Percentiles rank a stretch among this genome's conserved stretches.
These are phyloP conservation scores for Artomyces pyxidatus DNA, from an alignment of 768 basidiomycete species.

Conservation along the genomic window DNA sequence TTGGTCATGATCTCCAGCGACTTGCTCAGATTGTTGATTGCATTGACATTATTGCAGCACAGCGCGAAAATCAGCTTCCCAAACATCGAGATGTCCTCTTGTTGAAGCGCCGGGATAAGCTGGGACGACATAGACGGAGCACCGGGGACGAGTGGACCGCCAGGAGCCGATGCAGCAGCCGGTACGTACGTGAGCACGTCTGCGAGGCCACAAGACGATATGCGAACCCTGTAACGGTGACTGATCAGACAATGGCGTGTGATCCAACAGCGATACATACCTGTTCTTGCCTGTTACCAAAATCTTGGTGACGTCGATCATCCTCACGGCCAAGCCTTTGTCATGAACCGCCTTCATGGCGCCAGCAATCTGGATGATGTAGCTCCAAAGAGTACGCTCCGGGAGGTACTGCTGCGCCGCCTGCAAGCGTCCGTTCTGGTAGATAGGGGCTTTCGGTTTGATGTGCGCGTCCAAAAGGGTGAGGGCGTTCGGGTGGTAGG, in stretches of 20 bases:
- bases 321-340: slow-evolving; percentile 68
- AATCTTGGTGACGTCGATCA: slow-evolving; percentile 82
- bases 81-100: slow-evolving; percentile 85
- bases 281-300: slow-evolving; percentile 86
- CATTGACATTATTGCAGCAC: slow-evolving; percentile 59
- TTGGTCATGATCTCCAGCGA: slow-evolving; percentile 66
- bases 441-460: slow-evolving; percentile 40
- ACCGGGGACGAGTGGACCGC: too few species aligned
- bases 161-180: background rate
- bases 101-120: slow-evolving; percentile 55
- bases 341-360: slow-evolving; percentile 86
- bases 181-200: slow-evolving; percentile 80
- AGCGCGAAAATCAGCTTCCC: slow-evolving; percentile 78
- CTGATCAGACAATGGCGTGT: background rate
- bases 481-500: slow-evolving; percentile 77
- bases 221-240: slow-evolving; percentile 50
- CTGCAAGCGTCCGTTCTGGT: slow-evolving; percentile 28
- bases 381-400: slow-evolving; percentile 87
- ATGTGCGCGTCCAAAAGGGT: slow-evolving; percentile 79
- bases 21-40: slow-evolving; percentile 57
- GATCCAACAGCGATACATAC: slow-evolving; percentile 30
- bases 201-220: slow-evolving; percentile 79
- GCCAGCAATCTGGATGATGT: slow-evolving; percentile 81
- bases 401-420: slow-evolving; percentile 37
- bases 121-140: slow-evolving; percentile 27